These are phyloP conservation scores for Eucalyptus tenuipes DNA, from an alignment of 345 rosid species.

Conservation along the genomic window DNA sequence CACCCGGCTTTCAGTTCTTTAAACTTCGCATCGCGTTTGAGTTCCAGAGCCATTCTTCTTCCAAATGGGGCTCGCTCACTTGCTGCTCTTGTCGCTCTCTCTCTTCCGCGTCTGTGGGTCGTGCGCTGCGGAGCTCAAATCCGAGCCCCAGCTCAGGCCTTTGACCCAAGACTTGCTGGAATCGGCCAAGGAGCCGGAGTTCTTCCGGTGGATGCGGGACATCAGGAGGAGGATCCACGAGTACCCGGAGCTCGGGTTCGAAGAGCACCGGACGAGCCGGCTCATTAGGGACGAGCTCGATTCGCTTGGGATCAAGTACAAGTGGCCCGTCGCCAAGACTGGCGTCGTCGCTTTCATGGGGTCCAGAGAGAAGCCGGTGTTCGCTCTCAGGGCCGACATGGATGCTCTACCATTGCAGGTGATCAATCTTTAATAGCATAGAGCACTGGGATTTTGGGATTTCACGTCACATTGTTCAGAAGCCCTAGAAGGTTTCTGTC, in stretches of 20 bases:
- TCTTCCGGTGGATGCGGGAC: conserved; percentile 51
- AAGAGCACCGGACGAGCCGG: conserved; percentile 50
- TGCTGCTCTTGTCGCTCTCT: background rate
- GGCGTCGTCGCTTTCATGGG: conserved; percentile 57
- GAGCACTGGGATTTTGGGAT: background rate
- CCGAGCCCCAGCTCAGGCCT: background rate
- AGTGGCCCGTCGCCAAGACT: conserved; percentile 60
- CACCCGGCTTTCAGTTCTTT: background rate
- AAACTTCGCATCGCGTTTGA: background rate
- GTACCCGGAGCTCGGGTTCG: conserved; percentile 59
- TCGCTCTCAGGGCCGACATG: conserved; percentile 63
- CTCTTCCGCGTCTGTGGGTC: background rate
- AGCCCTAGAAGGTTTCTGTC: background rate
- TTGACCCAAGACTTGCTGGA: conserved; percentile 23
- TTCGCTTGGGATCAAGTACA: conserved; percentile 37
- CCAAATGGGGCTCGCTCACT: background rate
- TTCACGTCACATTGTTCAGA: background rate
- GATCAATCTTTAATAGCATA: background rate
- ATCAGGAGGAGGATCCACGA: conserved; percentile 49
- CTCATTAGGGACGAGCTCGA: conserved; percentile 50
- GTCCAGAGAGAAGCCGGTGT: conserved; percentile 36
- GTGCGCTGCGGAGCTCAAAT: background rate
- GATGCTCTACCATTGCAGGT: conserved; percentile 77
- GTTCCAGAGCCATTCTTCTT: background rate
- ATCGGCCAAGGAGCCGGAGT: conserved; percentile 41